A percentile compares a stretch with the other conserved stretches of the same genome.
Evolutionary conservation across 23 red algal genomes (phyloP).

Genomic region (Gracilaria gracilis): DNA sequence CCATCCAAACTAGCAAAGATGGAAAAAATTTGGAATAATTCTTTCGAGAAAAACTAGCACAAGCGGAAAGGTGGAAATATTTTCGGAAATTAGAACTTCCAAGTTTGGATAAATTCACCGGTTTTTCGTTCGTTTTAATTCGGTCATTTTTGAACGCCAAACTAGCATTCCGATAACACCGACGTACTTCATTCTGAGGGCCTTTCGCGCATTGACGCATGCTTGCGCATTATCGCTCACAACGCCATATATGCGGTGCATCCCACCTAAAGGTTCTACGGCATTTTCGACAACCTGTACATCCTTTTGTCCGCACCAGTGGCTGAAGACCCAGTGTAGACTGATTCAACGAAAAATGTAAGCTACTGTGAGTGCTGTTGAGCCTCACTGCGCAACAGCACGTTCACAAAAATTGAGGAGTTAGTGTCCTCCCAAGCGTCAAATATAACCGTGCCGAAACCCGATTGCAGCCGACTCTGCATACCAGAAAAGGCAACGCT

Average conservation of each 20-base stretch:
- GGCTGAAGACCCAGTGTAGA: background rate
- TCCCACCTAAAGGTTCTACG: background rate
- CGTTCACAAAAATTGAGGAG: conserved; percentile 4
- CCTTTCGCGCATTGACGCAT: background rate
- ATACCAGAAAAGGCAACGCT: too few relatives aligned
- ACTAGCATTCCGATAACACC: too few relatives aligned
- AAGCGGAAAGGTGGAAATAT: too few relatives aligned
- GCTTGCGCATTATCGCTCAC: background rate
- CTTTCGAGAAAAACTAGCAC: too few relatives aligned
- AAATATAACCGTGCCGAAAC: conserved; percentile 37
- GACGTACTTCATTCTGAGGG: background rate
- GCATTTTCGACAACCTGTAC: background rate
- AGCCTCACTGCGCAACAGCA: conserved; percentile 31
- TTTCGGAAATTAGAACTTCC: too few relatives aligned
- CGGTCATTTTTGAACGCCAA: too few relatives aligned
- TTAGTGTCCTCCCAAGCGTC: conserved; percentile 16
- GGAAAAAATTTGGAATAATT: too few relatives aligned
- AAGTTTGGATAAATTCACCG: too few relatives aligned
- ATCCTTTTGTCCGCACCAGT: background rate
- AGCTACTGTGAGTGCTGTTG: background rate
- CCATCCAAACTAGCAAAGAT: too few relatives aligned
- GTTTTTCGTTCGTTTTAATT: too few relatives aligned
- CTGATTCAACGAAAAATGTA: conserved; percentile 43
- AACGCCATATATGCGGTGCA: background rate
- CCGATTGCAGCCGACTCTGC: background rate